These are phyloP conservation scores for Quercus rubra DNA, from an alignment of 306 rosid species.

Conservation along the genomic window DNA sequence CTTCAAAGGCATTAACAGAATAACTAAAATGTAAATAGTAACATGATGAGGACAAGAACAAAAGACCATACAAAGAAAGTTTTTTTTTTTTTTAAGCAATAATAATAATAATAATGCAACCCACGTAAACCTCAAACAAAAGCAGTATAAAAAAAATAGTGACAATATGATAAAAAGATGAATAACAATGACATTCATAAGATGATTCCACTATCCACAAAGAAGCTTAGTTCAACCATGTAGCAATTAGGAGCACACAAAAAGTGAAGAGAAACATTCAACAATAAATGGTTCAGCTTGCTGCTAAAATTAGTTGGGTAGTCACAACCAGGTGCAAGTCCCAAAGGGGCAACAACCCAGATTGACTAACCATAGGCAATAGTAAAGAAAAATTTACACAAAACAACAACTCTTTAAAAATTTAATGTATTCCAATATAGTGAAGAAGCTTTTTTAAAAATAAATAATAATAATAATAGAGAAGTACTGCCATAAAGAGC, in stretches of 20 bases:
- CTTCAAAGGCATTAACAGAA: constrained; percentile 14
- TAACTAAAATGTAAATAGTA: constrained; percentile 7
- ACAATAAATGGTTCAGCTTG: neutral
- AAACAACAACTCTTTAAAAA: neutral
- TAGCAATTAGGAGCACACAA: neutral
- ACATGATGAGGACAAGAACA: neutral
- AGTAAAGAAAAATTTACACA: neutral
- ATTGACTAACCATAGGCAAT: neutral
- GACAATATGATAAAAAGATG: neutral
- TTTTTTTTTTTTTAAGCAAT: too few relatives aligned
- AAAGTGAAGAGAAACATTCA: neutral
- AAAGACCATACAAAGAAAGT: neutral
- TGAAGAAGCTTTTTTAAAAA: neutral
- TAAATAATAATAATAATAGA: too few relatives aligned
- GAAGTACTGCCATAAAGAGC: neutral
- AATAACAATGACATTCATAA: neutral
- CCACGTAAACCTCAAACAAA: neutral
- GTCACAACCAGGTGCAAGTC: neutral
- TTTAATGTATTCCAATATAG: neutral
- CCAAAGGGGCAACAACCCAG: neutral
- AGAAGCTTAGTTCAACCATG: neutral
- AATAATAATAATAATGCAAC: neutral
- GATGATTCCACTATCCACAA: neutral
- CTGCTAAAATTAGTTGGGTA: neutral
- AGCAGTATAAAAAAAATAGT: neutral